These are phyloP conservation scores for Leptographium procerum DNA, from an alignment of 2,329 filamentous ascomycete species.

Conservation along the genomic window DNA sequence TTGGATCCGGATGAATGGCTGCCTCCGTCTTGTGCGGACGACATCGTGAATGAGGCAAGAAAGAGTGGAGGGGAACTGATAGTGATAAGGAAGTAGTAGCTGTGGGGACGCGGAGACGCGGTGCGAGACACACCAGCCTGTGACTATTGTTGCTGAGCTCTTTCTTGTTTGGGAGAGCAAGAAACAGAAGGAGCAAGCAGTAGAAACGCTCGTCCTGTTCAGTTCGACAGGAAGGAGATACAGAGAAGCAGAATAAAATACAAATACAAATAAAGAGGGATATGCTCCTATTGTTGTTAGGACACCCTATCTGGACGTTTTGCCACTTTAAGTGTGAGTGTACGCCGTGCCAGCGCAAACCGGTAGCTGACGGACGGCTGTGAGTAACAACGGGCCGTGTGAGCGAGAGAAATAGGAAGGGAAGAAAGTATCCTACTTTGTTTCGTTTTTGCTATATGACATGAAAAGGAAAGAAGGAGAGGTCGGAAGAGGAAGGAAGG, in stretches of 20 bases:
- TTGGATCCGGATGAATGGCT: conserved; percentile 30
- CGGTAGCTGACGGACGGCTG: not conserved
- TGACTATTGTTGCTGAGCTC: not conserved
- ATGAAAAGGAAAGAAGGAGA: not conserved
- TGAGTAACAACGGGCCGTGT: no score
- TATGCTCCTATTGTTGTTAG: no score
- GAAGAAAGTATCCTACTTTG: not conserved
- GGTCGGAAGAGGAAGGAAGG: not conserved
- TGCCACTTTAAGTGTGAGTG: no score
- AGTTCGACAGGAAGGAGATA: not conserved
- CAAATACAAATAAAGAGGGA: no score
- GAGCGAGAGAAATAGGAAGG: not conserved
- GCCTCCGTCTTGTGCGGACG: conserved; percentile 5
- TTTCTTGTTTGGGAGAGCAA: not conserved
- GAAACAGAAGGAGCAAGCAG: not conserved
- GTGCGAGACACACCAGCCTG: no score
- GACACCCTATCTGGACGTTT: no score
- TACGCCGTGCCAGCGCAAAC: no score
- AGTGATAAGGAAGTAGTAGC: not conserved
- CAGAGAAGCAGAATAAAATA: no score
- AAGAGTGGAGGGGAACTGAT: not conserved
- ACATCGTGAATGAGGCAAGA: conserved; percentile 4
- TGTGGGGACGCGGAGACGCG: not conserved
- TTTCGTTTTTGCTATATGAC: not conserved
- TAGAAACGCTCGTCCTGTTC: no score